Percentiles rank a stretch among this genome's conserved stretches.
phyloP scores from a whole-genome alignment of 1,139 yeast species.

The Nakaseomyces nivariensis region DNA sequence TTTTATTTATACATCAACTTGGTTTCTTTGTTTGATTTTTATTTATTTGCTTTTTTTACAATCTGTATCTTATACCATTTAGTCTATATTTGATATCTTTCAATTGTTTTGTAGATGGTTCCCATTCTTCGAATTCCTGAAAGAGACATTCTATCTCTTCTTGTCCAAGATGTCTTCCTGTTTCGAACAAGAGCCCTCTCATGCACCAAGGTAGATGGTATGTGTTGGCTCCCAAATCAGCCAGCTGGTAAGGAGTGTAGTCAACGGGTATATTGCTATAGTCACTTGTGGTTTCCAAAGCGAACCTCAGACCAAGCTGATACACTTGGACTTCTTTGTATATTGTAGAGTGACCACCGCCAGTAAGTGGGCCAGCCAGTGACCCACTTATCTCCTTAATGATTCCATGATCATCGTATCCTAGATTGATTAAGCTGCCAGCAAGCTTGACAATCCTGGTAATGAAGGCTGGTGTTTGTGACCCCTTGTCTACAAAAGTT shows the following conservation, averaged over 20 bases:
- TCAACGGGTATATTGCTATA: conserved; percentile 37
- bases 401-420: conserved; percentile 65
- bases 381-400: conserved; percentile 73
- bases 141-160: conserved; percentile 53
- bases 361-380: conserved; percentile 83
- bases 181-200: conserved; percentile 64
- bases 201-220: conserved; percentile 87
- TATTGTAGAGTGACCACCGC: conserved; percentile 88
- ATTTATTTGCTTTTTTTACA: not conserved
- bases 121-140: conserved; percentile 71
- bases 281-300: conserved; percentile 66
- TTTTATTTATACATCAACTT: too few species aligned
- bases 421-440: conserved; percentile 47
- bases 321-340: conserved; percentile 83
- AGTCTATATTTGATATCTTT: conserved; percentile 78
- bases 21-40: too few species aligned
- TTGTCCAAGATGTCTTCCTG: conserved; percentile 34
- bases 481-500: conserved; percentile 62
- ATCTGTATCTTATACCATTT: conserved; percentile 48
- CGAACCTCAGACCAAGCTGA: conserved; percentile 64
- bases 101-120: conserved; percentile 68
- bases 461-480: conserved; percentile 43
- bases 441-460: conserved; percentile 44
- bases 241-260: conserved; percentile 51
- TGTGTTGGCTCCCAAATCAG: conserved; percentile 63